Conservation (phyloP, 2,329 filamentous ascomycete genomes). For the Colletotrichum sp. region DNA sequence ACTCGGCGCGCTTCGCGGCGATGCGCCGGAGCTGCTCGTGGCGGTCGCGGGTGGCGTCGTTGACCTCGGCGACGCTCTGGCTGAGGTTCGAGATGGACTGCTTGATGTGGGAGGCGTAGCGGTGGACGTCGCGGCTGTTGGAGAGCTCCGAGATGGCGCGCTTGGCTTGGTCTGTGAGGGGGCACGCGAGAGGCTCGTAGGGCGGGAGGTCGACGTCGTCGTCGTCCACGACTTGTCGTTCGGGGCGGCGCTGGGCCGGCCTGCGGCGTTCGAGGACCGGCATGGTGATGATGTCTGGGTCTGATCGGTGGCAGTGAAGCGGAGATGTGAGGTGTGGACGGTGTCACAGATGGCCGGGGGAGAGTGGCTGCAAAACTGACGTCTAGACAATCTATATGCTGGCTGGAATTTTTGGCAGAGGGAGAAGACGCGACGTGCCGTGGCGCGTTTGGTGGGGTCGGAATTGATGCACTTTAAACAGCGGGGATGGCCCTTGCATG, state of each 20-base stretch:
- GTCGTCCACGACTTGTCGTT: conserved; percentile 3
- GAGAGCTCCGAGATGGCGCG: conserved; percentile 47
- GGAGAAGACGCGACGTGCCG: conserved; percentile 11
- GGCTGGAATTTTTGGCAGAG: neutral
- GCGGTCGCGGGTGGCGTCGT: conserved; percentile 49
- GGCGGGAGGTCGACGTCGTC: conserved; percentile 42
- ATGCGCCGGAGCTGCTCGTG: conserved; percentile 34
- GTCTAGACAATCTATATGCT: neutral
- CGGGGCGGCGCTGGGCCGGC: conserved; percentile 10
- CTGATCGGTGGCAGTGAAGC: neutral
- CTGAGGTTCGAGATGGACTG: conserved; percentile 48
- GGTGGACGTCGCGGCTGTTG: conserved; percentile 41
- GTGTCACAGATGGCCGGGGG: neutral
- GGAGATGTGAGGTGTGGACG: neutral
- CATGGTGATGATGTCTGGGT: neutral
- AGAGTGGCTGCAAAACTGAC: neutral
- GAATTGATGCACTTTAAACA: neutral
- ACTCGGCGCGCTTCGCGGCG: conserved; percentile 40
- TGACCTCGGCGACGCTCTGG: conserved; percentile 51
- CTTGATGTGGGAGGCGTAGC: conserved; percentile 52
- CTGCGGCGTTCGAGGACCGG: conserved; percentile 13
- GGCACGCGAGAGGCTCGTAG: conserved; percentile 54
- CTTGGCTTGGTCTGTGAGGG: conserved; percentile 44
- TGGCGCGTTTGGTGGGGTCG: conserved; percentile 7
- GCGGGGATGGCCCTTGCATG: conserved; percentile 2